Evolutionary conservation across 2,329 filamentous ascomycete species (phyloP), one percentile per base, ranked within the genome.

Genomic region (Verticillium nubilum): DNA sequence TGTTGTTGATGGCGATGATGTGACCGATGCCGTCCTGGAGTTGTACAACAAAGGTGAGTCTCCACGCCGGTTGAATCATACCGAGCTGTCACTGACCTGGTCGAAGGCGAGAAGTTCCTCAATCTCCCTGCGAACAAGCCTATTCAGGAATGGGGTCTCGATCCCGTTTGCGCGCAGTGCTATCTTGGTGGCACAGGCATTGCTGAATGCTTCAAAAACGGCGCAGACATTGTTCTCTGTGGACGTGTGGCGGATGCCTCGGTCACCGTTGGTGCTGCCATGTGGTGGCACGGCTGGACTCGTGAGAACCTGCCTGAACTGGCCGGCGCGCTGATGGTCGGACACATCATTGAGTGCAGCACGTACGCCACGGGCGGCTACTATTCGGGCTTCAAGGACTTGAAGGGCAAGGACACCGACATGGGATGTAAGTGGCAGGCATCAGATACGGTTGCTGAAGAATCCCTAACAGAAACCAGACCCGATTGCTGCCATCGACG

Each of bases 331-430:
- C 63, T 81, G 1, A 70, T 81, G 28, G 77, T 76, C 1, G 78
- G 78, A 1, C 77, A 81, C 67, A 66, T 80, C 17, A 80, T 80
- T 59, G 78, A 81, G 63, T 81, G 78, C 65, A 77, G 74, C 4
- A 72, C 76, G 1, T 83, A 83, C 62, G 76, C 78, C 4, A 81
- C 79, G 1, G 80, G 80, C 0, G 76, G 71, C 0, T 83, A 84
- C 60, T 83, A 82, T 60, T 72, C 79, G 0, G 81, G 80, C 1
- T 83, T 80, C 62, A 76, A 71, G 57, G 61, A 56, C 19, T 35
- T 59, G 31, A 13, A 27, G 13, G 60, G 61, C 0, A 62, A 66
- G 15, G 71, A 67, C 33, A 26, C 31, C 4, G 54, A 37, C 19
- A 69, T 59, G 58, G 58, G 58, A 56, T 59, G 58, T 56, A 29